These are phyloP conservation scores for Exophiala sideris DNA, from an alignment of 2,329 filamentous ascomycete genomes.

Conservation along the genomic window DNA sequence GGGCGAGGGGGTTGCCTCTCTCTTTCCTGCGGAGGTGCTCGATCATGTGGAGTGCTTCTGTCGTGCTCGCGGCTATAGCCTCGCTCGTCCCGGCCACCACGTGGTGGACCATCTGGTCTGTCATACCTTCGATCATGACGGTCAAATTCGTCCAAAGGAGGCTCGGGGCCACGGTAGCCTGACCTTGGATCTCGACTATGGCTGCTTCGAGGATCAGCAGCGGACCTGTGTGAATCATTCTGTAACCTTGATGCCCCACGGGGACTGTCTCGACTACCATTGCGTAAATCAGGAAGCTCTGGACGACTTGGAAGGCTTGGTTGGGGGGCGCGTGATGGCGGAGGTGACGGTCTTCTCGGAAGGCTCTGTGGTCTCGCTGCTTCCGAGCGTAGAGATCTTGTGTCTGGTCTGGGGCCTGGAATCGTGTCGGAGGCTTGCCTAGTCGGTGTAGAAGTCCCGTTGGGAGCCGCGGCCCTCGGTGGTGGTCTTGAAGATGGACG, in stretches of 20 bases:
- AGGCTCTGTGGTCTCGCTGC: constrained; percentile 23
- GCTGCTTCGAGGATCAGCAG: constrained; percentile 36
- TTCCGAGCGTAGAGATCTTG: constrained; percentile 17
- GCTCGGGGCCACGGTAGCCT: constrained; percentile 37
- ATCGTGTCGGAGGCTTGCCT: constrained; percentile 8
- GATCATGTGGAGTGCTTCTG: constrained; percentile 19
- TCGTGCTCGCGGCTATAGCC: constrained; percentile 25
- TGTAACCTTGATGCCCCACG: constrained; percentile 35
- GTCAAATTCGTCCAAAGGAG: constrained; percentile 36
- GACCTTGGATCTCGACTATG: constrained; percentile 36
- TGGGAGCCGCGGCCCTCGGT: not conserved
- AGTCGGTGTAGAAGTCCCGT: constrained; percentile 18
- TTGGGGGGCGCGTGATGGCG: constrained; percentile 33
- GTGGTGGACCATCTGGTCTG: constrained; percentile 31
- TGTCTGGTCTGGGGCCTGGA: constrained; percentile 13
- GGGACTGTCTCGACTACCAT: constrained; percentile 36
- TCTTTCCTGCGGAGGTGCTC: constrained; percentile 17
- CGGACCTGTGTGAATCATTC: constrained; percentile 14
- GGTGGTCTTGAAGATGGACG: constrained; percentile 7
- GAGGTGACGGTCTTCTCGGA: constrained; percentile 39
- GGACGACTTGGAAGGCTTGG: constrained; percentile 36
- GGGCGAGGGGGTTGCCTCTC: constrained; percentile 27
- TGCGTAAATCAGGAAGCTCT: constrained; percentile 32
- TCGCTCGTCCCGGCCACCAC: constrained; percentile 24
- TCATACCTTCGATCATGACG: constrained; percentile 36